phyloP scores from a whole-genome alignment of 306 rosid genomes.

The Clitoria ternatea region DNA sequence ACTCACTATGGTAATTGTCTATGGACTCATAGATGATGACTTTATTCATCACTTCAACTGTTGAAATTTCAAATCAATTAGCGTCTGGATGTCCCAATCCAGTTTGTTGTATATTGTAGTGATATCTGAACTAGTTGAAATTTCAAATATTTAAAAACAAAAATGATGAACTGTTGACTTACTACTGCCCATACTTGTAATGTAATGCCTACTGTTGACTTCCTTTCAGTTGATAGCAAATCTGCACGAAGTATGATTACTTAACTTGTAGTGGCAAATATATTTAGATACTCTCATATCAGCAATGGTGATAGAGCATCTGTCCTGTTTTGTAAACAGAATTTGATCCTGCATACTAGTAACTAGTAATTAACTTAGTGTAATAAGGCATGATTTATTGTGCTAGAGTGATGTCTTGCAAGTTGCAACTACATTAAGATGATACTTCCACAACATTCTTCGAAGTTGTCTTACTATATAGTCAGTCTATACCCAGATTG shows the following conservation, averaged over 20 bases:
- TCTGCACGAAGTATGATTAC: background rate
- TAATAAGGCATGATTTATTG: background rate
- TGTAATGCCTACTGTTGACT: background rate
- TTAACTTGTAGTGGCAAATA: background rate
- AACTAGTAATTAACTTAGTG: background rate
- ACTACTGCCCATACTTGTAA: too few species aligned
- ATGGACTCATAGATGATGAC: background rate
- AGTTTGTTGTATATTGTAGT: background rate
- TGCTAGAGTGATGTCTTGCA: background rate
- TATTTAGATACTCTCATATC: background rate
- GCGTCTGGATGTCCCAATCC: background rate
- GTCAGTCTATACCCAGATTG: background rate
- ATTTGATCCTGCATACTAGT: background rate
- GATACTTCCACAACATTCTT: background rate
- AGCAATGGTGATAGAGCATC: background rate
- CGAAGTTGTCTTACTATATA: background rate
- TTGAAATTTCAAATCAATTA: background rate
- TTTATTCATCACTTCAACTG: background rate
- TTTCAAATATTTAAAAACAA: background rate
- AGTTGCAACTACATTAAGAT: background rate
- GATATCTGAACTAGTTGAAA: background rate
- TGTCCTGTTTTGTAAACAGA: background rate
- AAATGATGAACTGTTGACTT: background rate
- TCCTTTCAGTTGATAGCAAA: background rate
- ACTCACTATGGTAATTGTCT: background rate